Base-by-base conservation (phyloP, 2,329 filamentous ascomycete genomes). In the Stenocarpella maydis region DNA sequence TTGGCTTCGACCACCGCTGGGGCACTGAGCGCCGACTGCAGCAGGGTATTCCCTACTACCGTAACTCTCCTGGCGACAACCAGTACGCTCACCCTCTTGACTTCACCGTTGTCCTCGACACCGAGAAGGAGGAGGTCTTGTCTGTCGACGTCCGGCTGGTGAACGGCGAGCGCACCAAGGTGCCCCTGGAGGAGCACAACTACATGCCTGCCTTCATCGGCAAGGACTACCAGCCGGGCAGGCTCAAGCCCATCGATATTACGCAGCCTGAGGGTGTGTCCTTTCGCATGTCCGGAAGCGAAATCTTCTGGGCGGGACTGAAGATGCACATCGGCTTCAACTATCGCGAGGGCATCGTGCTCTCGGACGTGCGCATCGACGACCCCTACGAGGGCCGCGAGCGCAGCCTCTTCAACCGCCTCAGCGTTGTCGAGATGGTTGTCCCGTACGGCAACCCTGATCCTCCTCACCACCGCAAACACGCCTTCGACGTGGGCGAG, bases 21-120 rank as follows among this genome's bases (percentile, higher is more conserved):
- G 95, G 94, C 72, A 95, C 82, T 78, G 84, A 84, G 45, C 85
- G 93, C 49, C 90, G 95, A 67, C 87, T 97, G 6, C 95, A 98
- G 81, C 95, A 98, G 82, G 95, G 94, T 2, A 84, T 98, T 66
- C 97, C 97, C 94, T 98, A 98, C 84, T 98, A 97, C 80, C 90
- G 95, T 19, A 94, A 94, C 4, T 86, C 95, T 74, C 76, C 91
- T 21, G 94, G 97, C 76, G 92, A 95, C 82, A 93, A 89, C 79
- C 95, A 97, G 81, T 98, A 98, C 80, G 91, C 92, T 47, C 97
- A 91, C 77, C 95, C 95, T 0, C 87, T 98, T 64, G 95, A 98
- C 80, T 98, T 98, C 82, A 97, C 94, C 76, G 95, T 95, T 1
- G 97, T 97, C 76, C 97, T 90, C 81, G 94, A 97, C 77, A 86